phyloP scores from a whole-genome alignment of 2,329 filamentous ascomycete species.

The Clarireedia hainanense region DNA sequence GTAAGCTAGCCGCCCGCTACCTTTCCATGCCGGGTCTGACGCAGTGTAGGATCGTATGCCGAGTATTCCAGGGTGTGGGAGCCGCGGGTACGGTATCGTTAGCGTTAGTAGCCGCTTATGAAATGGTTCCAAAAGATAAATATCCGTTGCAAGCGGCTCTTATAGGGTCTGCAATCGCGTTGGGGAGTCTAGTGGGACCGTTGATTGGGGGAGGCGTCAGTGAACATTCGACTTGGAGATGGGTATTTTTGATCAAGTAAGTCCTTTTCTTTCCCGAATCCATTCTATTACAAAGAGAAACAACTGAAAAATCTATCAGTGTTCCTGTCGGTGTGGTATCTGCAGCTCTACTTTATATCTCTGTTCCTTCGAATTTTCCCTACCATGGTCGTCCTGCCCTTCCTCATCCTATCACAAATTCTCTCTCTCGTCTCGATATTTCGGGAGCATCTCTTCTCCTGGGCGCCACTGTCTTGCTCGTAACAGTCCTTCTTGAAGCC shows the following conservation, averaged over 20 bases:
- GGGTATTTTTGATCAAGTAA: not conserved
- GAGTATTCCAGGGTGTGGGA: not conserved
- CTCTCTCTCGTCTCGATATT: not conserved
- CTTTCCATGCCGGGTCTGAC: not conserved
- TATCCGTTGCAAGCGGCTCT: not conserved
- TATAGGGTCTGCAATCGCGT: not conserved
- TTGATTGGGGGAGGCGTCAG: not conserved
- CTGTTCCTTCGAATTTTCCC: not conserved
- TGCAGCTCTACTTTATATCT: not conserved
- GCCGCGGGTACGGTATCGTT: not conserved
- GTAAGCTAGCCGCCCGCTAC: not conserved
- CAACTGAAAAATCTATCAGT: not conserved
- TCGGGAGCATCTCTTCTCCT: not conserved
- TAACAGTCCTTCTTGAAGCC: not conserved
- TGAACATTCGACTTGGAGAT: slow-evolving; percentile 1
- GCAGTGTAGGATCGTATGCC: not conserved
- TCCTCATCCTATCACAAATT: not conserved
- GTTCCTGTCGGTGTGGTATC: not conserved
- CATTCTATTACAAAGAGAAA: not conserved
- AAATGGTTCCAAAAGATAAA: not conserved
- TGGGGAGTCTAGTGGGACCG: not conserved
- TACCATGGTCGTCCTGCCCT: not conserved
- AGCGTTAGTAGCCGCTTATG: not conserved
- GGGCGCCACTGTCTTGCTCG: not conserved
- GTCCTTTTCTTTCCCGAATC: not conserved